Evolutionary conservation across 495 filamentous ascomycete genomes (phyloP).

Genomic region (Neurospora sp.): DNA sequence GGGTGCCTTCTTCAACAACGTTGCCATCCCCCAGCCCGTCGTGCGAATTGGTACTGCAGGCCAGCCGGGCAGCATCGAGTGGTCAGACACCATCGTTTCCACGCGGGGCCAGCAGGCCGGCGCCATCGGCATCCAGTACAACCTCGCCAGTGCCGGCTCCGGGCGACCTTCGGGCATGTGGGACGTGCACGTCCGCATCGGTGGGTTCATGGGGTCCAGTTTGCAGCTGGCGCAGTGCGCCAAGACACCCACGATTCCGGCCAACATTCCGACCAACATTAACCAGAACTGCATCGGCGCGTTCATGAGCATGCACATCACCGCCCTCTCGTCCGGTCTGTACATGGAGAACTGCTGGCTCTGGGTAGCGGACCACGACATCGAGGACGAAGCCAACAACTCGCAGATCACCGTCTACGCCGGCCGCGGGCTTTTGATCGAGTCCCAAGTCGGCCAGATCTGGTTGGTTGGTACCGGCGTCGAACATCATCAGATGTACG

Average conservation of each 20-base stretch:
- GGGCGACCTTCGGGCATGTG: constrained; percentile 19
- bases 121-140: constrained; percentile 27
- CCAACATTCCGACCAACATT: constrained; percentile 10
- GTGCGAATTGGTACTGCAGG: constrained; percentile 66
- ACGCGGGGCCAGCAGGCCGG: constrained; percentile 21
- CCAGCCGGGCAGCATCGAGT: constrained; percentile 63
- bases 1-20: constrained; percentile 50
- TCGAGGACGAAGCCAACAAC: constrained; percentile 47
- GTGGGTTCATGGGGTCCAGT: constrained; percentile 54
- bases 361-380: constrained; percentile 66
- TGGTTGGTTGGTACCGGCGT: constrained; percentile 46
- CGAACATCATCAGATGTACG: constrained; percentile 68
- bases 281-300: constrained; percentile 53
- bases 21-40: constrained; percentile 54
- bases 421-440: constrained; percentile 56
- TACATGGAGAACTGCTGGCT: constrained; percentile 63
- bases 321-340: constrained; percentile 38
- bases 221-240: constrained; percentile 53
- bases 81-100: constrained; percentile 65
- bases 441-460: constrained; percentile 42
- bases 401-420: constrained; percentile 61
- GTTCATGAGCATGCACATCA: constrained; percentile 60
- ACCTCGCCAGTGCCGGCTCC: constrained; percentile 3
- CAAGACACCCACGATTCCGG: constrained; percentile 20
- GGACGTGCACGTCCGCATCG: constrained; percentile 20